A percentile compares a stretch with the other conserved stretches of the same genome.
These are phyloP conservation scores for Hymenoscyphus infarciens DNA, from an alignment of 2,329 filamentous ascomycete genomes.

Conservation along the genomic window DNA sequence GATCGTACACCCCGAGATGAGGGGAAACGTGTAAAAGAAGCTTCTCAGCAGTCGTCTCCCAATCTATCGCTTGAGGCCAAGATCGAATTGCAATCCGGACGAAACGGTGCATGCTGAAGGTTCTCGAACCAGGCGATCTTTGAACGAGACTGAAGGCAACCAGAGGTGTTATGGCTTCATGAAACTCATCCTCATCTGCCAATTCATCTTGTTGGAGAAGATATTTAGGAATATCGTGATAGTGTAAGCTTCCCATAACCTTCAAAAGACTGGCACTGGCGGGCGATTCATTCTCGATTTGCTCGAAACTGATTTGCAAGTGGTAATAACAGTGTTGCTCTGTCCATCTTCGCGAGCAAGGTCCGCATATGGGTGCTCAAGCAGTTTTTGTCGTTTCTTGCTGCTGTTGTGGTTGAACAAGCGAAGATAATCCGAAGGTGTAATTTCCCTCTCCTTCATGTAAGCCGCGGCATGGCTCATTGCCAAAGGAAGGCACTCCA, in stretches of 20 bases:
- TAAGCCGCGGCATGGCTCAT: too few relatives aligned
- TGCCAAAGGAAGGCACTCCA: too few relatives aligned
- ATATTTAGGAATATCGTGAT: conserved; percentile 15
- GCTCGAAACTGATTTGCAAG: conserved; percentile 36
- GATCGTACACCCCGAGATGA: too few relatives aligned
- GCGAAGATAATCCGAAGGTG: too few relatives aligned
- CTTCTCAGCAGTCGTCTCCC: too few relatives aligned
- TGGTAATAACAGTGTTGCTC: conserved; percentile 35
- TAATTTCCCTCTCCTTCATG: too few relatives aligned
- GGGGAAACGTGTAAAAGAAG: too few relatives aligned
- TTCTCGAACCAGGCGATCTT: conserved; percentile 10
- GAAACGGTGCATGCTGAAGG: conserved; percentile 17
- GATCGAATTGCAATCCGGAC: conserved; percentile 18
- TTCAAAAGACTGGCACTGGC: conserved; percentile 13
- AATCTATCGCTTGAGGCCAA: conserved; percentile 14
- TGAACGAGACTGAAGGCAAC: conserved; percentile 38
- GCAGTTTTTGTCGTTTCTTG: background rate
- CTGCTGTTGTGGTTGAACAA: too few relatives aligned
- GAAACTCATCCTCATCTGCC: conserved; percentile 21
- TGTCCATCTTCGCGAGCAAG: conserved; percentile 35
- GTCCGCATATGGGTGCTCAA: conserved; percentile 3
- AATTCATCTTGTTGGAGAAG: conserved; percentile 9
- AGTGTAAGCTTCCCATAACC: conserved; percentile 17
- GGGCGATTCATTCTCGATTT: conserved; percentile 32
- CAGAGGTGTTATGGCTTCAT: conserved; percentile 36